Evolutionary conservation across 1,284 basidiomycete species (phyloP).

Genomic region (Pterulicium gracile): DNA sequence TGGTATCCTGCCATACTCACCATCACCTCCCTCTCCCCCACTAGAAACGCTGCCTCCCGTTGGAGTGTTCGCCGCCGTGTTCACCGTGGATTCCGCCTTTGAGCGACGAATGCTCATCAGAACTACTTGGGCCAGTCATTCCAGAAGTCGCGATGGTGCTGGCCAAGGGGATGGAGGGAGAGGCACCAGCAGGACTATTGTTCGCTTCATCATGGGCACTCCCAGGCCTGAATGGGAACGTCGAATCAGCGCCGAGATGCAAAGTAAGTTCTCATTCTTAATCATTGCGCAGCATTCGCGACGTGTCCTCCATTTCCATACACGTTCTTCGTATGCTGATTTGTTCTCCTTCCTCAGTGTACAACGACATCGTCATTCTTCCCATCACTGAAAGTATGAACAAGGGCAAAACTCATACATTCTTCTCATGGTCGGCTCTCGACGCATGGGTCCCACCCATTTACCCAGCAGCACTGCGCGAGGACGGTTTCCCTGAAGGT

Average conservation of each 20-base stretch:
- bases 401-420: slow-evolving; percentile 76
- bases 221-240: slow-evolving; percentile 75
- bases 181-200: slow-evolving; percentile 79
- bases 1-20: slow-evolving; percentile 20
- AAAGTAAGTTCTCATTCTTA: slow-evolving; percentile 48
- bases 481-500: slow-evolving; percentile 9
- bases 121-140: slow-evolving; percentile 83
- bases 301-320: background rate
- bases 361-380: slow-evolving; percentile 83
- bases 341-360: slow-evolving; percentile 37
- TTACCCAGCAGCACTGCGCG: slow-evolving; percentile 20
- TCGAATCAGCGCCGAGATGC: slow-evolving; percentile 81
- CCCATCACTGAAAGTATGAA: slow-evolving; percentile 91
- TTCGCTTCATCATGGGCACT: slow-evolving; percentile 87
- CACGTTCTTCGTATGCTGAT: background rate
- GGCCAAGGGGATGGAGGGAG: slow-evolving; percentile 55
- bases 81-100: slow-evolving; percentile 79
- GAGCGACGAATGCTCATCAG: slow-evolving; percentile 87
- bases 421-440: slow-evolving; percentile 83
- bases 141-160: slow-evolving; percentile 64
- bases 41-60: slow-evolving; percentile 78
- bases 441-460: slow-evolving; percentile 87
- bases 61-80: slow-evolving; percentile 85
- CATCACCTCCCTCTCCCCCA: slow-evolving; percentile 7
- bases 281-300: slow-evolving; percentile 6